phyloP scores from a whole-genome alignment of 768 basidiomycete genomes.

The Xerocomellus intermedius region DNA sequence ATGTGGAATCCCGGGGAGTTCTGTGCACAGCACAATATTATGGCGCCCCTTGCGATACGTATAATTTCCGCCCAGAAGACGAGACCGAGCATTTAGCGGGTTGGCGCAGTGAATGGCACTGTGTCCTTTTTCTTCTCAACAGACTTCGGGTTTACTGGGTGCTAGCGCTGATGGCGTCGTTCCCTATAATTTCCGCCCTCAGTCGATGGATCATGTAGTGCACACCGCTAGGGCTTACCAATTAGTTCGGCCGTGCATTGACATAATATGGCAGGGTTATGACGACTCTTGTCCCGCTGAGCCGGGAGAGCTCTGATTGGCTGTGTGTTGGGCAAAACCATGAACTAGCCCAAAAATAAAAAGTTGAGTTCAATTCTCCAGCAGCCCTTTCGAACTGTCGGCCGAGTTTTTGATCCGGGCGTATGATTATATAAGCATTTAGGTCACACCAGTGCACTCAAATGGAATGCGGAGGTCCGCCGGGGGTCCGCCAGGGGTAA shows the following conservation, averaged over 20 bases:
- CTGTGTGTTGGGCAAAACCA: too few species aligned
- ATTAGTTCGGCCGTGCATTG: background rate
- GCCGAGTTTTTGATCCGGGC: constrained; percentile 2
- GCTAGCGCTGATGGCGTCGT: background rate
- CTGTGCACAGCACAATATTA: constrained; percentile 2
- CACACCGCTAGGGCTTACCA: background rate
- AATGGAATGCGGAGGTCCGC: constrained; percentile 5
- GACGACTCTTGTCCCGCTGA: too few species aligned
- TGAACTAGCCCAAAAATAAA: too few species aligned
- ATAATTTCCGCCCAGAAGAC: constrained; percentile 25
- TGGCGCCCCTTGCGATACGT: constrained; percentile 12
- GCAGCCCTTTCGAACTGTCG: background rate
- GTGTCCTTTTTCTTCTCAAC: constrained; percentile 3
- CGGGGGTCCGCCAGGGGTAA: constrained; percentile 22
- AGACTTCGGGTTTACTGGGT: constrained; percentile 3
- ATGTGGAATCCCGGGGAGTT: background rate
- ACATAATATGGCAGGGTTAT: background rate
- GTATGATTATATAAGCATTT: constrained; percentile 1
- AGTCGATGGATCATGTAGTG: background rate
- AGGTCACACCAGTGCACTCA: too few species aligned
- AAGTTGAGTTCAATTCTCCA: too few species aligned
- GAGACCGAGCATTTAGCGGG: constrained; percentile 2
- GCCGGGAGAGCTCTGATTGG: too few species aligned
- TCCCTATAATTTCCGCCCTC: constrained; percentile 10
- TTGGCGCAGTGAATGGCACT: constrained; percentile 1